Conservation (phyloP, 805 yeast genomes). For the Saccharomycopsis fodiens region DNA sequence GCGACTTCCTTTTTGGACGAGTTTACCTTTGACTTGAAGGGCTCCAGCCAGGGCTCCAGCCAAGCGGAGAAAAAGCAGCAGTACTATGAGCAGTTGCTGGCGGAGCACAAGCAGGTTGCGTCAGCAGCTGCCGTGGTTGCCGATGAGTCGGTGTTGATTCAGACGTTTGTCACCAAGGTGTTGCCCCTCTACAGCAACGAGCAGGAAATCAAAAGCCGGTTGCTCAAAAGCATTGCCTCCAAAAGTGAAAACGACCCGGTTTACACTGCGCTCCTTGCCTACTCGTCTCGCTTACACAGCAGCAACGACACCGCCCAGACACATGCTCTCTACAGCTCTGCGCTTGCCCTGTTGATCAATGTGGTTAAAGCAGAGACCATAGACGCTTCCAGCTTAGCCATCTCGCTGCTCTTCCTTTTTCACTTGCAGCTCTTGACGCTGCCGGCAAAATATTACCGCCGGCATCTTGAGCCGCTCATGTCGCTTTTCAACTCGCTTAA, state of each 20-base stretch:
- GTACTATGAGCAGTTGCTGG: neutral
- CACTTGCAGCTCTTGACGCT: slow-evolving; percentile 12
- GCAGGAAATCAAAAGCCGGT: neutral
- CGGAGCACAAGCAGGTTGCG: neutral
- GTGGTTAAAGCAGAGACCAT: neutral
- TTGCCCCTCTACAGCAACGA: slow-evolving; percentile 7
- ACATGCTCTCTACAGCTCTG: slow-evolving; percentile 7
- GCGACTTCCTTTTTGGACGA: neutral
- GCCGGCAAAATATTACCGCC: slow-evolving; percentile 5
- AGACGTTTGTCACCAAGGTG: slow-evolving; percentile 10
- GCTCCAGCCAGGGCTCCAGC: neutral
- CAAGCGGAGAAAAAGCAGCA: neutral
- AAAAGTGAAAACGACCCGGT: neutral
- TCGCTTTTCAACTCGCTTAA: slow-evolving; percentile 10
- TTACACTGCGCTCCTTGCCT: slow-evolving; percentile 9
- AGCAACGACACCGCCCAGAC: neutral
- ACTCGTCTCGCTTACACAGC: slow-evolving; percentile 6
- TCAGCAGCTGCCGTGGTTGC: neutral
- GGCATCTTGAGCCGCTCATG: slow-evolving; percentile 5
- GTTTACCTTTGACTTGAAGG: neutral
- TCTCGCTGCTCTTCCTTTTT: slow-evolving; percentile 11
- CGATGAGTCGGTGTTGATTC: slow-evolving; percentile 5
- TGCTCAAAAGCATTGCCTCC: neutral
- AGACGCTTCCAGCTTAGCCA: neutral
- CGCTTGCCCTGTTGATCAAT: slow-evolving; percentile 8